Percentiles rank a stretch among this genome's conserved stretches.
These are phyloP conservation scores for Cyclanthera cordifolia DNA, from an alignment of 306 rosid species.

Conservation along the genomic window DNA sequence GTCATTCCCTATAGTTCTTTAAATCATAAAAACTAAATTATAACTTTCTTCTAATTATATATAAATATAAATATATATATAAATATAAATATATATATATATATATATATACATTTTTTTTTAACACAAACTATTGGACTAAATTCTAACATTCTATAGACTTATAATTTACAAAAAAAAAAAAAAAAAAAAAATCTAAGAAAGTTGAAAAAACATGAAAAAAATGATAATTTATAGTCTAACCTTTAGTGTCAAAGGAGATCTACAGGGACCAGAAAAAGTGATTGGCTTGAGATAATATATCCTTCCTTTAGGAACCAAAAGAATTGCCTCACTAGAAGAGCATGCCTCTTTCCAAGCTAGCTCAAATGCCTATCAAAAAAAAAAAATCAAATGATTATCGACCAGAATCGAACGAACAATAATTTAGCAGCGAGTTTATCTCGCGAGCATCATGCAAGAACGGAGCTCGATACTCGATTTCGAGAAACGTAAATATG, in stretches of 20 bases:
- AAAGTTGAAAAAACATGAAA: not conserved
- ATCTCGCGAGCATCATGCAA: not conserved
- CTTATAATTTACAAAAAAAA: no score
- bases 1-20: no score
- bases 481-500: not conserved
- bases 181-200: not conserved
- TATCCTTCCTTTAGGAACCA: constrained; percentile 33
- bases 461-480: not conserved
- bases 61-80: no score
- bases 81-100: no score
- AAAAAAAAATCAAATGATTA: not conserved
- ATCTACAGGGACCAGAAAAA: constrained; percentile 66
- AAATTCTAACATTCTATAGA: no score
- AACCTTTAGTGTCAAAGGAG: constrained; percentile 36
- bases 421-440: not conserved
- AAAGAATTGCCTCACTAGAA: constrained; percentile 25
- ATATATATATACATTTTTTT: no score
- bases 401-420: no score
- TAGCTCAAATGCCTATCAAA: constrained; percentile 42
- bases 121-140: no score
- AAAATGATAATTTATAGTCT: not conserved
- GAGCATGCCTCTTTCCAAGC: constrained; percentile 63
- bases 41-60: no score
- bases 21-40: no score
- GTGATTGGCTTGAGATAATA: constrained; percentile 50